Conservation (phyloP, 192 early-diverging fungal genomes). For the Podila epicladia region DNA sequence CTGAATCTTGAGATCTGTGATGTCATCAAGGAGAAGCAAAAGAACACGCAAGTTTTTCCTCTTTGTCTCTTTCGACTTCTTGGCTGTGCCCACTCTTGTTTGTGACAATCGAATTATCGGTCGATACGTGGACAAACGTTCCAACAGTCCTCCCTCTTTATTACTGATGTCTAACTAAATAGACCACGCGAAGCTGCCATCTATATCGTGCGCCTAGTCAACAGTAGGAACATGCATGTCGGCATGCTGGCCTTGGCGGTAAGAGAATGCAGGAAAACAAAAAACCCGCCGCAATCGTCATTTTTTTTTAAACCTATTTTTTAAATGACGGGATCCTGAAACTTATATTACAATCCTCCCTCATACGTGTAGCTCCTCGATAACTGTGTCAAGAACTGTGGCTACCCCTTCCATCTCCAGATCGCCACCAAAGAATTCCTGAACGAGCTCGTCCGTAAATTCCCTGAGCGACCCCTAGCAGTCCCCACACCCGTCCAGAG, state of each 20-base stretch:
- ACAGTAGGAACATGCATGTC: constrained; percentile 63
- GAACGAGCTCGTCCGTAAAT: constrained; percentile 92
- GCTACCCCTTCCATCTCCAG: constrained; percentile 96
- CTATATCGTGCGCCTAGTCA: constrained; percentile 72
- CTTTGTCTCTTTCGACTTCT: not conserved
- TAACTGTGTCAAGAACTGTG: constrained; percentile 98
- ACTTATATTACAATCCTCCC: not conserved
- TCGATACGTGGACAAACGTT: constrained; percentile 6
- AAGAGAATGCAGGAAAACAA: constrained; percentile 4
- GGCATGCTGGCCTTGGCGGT: constrained; percentile 75
- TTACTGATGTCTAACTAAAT: not conserved
- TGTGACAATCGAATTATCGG: not conserved
- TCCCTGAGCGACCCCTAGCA: constrained; percentile 89
- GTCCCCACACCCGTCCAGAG: constrained; percentile 80
- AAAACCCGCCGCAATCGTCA: not conserved
- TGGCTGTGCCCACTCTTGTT: not conserved
- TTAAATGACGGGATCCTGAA: not conserved
- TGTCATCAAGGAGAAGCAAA: constrained; percentile 90
- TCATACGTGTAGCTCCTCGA: constrained; percentile 79
- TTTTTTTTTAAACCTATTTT: not conserved
- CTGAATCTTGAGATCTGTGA: constrained; percentile 97
- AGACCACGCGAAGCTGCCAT: constrained; percentile 84
- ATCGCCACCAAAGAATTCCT: constrained; percentile 97
- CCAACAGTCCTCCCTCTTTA: constrained; percentile 2
- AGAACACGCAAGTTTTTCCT: constrained; percentile 70